Base-by-base conservation (phyloP, 1,139 yeast genomes). In the Magnusiomyces clavatus region DNA sequence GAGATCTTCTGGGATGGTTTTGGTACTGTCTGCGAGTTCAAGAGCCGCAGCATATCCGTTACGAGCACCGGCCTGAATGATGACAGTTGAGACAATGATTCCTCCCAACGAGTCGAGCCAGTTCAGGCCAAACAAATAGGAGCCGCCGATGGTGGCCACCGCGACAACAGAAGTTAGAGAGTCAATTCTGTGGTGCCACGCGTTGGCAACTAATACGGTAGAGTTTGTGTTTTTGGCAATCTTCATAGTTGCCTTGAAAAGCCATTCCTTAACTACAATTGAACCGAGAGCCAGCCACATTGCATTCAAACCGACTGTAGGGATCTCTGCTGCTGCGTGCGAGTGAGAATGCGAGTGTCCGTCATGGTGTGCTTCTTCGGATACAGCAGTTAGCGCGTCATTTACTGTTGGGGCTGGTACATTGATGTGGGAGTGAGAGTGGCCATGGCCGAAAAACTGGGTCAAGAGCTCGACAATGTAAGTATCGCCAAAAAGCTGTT, bases 131-230 rank as follows among this genome's bases (percentile, higher is more conserved):
- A 88, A 78, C 56, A 87, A 71, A 58, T 85, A 83, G 35, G 96
- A 96, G 1, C 94, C 83, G 0, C 95, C 80, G 51, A 92, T 94
- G 0, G 97, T 89, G 4, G 82, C 77, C 29, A 90, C 77, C 0
- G 98, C 97, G 10, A 92, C 97, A 41, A 86, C 76, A 0, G 97
- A 89, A 0, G 97, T 94, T 60, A 92, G 68, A 1, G 96, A 85
- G 66, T 92, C 98, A n/a, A 92, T 90, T 57, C 98, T 77, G 64
- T 92, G 98, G 66, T 92, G 98, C 97, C 97, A 92, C 2, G 98
- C 98, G 64, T 92, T 92, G 6, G 98, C 98, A 49, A 88, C 83
- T 52, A 92, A 75, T 4, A 92, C 97, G 57, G 88, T 86, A 1
- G 97, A 88, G 62, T 87, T 85, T 35, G 89, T 80, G 56, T 76